Evolutionary conservation across 2,329 filamentous ascomycete genomes (phyloP).

Genomic region (Aureobasidium sp.): DNA sequence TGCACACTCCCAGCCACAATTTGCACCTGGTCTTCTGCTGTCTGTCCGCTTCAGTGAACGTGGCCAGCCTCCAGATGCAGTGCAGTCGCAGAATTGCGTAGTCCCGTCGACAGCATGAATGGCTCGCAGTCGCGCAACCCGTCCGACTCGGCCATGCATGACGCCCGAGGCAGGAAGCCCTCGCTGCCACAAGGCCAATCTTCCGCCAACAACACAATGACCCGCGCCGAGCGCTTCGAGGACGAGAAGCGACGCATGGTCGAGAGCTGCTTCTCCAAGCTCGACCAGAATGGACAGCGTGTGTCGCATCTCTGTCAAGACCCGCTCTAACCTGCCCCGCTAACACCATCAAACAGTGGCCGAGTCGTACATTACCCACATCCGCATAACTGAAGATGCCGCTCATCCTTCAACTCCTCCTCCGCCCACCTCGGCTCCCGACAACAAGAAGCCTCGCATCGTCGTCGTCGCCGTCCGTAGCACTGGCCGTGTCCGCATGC

Average conservation of each 20-base stretch:
- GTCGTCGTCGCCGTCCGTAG: slow-evolving; percentile 91
- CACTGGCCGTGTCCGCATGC: slow-evolving; percentile 85
- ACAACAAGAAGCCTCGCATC: slow-evolving; percentile 77
- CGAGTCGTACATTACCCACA: slow-evolving; percentile 98
- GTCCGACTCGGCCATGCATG: slow-evolving; percentile 9
- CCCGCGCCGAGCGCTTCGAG: slow-evolving; percentile 77
- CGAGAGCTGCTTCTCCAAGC: slow-evolving; percentile 88
- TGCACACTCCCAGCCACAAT: neutral
- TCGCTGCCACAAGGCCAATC: neutral
- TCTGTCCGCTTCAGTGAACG: neutral
- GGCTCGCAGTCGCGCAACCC: slow-evolving; percentile 14
- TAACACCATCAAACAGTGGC: slow-evolving; percentile 43
- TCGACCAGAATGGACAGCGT: slow-evolving; percentile 79
- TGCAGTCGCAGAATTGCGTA: neutral
- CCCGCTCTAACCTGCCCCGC: neutral
- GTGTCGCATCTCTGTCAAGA: slow-evolving; percentile 32
- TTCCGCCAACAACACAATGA: slow-evolving; percentile 21
- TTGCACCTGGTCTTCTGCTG: neutral
- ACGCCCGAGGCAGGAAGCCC: slow-evolving; percentile 4
- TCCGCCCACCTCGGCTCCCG: slow-evolving; percentile 63
- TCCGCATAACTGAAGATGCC: slow-evolving; percentile 80
- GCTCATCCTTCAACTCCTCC: slow-evolving; percentile 75
- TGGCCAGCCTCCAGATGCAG: neutral
- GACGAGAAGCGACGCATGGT: slow-evolving; percentile 94
- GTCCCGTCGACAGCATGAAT: slow-evolving; percentile 15